Percentiles rank a stretch among this genome's conserved stretches.
These are phyloP conservation scores for Pichia sp. DNA, from an alignment of 1,139 yeast species.

Conservation along the genomic window DNA sequence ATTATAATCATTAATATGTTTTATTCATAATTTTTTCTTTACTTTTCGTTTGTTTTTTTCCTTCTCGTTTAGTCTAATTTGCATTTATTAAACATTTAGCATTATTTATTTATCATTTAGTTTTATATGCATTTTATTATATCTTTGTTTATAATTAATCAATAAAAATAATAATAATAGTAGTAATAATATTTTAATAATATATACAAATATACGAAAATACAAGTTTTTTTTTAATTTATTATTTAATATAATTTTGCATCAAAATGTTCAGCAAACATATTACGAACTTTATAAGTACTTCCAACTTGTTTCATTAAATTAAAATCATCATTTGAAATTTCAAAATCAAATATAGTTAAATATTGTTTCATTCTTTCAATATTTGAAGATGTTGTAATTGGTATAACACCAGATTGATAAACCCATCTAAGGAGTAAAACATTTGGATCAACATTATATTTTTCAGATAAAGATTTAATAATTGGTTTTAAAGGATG, in stretches of 20 bases:
- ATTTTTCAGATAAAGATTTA: conserved; percentile 38
- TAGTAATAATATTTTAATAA: no score
- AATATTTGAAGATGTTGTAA: conserved; percentile 63
- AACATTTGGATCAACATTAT: conserved; percentile 45
- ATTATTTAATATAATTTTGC: neutral
- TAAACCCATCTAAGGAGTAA: conserved; percentile 65
- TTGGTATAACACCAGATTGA: conserved; percentile 62
- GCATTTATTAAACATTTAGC: neutral
- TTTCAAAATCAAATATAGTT: conserved; percentile 46
- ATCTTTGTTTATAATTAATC: no score
- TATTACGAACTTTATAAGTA: conserved; percentile 8
- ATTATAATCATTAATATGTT: neutral
- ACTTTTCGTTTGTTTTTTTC: neutral
- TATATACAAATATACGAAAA: no score
- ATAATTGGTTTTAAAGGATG: conserved; percentile 36
- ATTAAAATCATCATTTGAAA: conserved; percentile 43
- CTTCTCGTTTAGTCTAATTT: neutral
- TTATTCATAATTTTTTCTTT: neutral
- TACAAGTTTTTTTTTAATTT: no score
- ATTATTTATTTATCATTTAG: no score
- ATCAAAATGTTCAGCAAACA: conserved; percentile 10
- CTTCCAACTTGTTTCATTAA: conserved; percentile 36
- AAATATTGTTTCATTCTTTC: conserved; percentile 54
- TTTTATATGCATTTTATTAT: no score
- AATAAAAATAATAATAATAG: no score